Base-by-base conservation (phyloP, 2,329 filamentous ascomycete species). In the Bertia moriformis region DNA sequence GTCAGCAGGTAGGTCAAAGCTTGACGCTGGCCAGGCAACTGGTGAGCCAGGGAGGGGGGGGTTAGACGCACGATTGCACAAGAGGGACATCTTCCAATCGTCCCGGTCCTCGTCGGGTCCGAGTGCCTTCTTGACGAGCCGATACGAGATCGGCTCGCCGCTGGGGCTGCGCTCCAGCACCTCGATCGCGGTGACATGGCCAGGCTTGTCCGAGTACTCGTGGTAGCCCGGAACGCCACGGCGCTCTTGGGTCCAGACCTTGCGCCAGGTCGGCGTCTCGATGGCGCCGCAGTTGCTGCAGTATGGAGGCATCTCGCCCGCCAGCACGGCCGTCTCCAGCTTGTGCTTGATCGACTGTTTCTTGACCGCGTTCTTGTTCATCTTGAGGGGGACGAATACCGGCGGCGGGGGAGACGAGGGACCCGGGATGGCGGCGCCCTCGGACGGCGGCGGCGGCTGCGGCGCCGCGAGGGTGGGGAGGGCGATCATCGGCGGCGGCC, bases 241-340 rank as follows among this genome's bases (percentile, higher is more conserved):
- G 36, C 79, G 69, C 4, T 83, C 69, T 50, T 86, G 85, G n/a
- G 78, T 77, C 69, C 82, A 95, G 12, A 91, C 85, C 51, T 89
- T 91, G 43, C 91, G 78, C 91, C 91, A 98, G 0, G 89, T 95
- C 0, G 89, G 85, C 1, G 91, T 98, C 50, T 96, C 84, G 41
- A 98, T 93, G 4, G 87, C 83, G 4, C 91, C 91, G 50, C 91
- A 98, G 50, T 96, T 94, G 45, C 74, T 74, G 56, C 91, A 98
- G 51, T 80, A 96, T 1, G 82, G 80, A 0, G 91, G 91, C 66
- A 88, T 81, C 46, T 87, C 73, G 4, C 91, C 91, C 40, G 76
- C 75, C n/a, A 69, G 69, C 40, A 96, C 78, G 0, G 75, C 76
- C 29, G 64, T 62, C 45, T 78, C 69, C 2, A 80, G 52, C 32